These are phyloP conservation scores for Macroventuria anomochaeta DNA, from an alignment of 2,329 filamentous ascomycete species.

Conservation along the genomic window DNA sequence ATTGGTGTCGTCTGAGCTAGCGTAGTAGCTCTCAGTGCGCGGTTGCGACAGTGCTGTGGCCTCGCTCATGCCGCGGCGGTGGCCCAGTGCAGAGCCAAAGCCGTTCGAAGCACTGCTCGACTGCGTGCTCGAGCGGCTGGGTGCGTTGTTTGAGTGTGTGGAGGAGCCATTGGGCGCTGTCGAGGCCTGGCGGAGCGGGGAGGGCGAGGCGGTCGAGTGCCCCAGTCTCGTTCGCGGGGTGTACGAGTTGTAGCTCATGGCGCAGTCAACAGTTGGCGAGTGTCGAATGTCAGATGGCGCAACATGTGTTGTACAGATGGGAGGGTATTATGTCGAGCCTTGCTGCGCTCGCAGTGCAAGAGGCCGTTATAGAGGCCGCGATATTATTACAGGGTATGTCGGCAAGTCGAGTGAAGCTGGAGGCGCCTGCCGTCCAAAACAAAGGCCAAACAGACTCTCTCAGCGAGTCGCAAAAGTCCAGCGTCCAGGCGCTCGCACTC, in stretches of 20 bases:
- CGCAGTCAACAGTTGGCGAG: constrained; percentile 18
- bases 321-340: constrained; percentile 17
- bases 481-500: constrained; percentile 29
- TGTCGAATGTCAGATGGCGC: constrained; percentile 20
- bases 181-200: constrained; percentile 66
- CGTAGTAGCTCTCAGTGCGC: constrained; percentile 56
- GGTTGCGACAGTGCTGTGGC: constrained; percentile 63
- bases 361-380: constrained; percentile 41
- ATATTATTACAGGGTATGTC: constrained; percentile 31
- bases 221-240: constrained; percentile 49
- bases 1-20: constrained; percentile 49
- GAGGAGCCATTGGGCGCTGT: constrained; percentile 76
- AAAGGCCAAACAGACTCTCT: constrained; percentile 19
- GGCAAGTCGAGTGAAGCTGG: constrained; percentile 21
- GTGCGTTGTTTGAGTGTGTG: constrained; percentile 66
- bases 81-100: constrained; percentile 57
- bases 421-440: constrained; percentile 36
- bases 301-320: constrained; percentile 42
- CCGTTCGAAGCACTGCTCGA: constrained; percentile 75
- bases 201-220: constrained; percentile 52
- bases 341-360: constrained; percentile 21
- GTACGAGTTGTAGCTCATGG: constrained; percentile 48
- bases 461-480: constrained; percentile 28
- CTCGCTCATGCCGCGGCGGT: constrained; percentile 80
- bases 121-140: constrained; percentile 70